Evolutionary conservation across 179 eudicot genomes (phyloP).

Genomic region (Camellia oleifera): DNA sequence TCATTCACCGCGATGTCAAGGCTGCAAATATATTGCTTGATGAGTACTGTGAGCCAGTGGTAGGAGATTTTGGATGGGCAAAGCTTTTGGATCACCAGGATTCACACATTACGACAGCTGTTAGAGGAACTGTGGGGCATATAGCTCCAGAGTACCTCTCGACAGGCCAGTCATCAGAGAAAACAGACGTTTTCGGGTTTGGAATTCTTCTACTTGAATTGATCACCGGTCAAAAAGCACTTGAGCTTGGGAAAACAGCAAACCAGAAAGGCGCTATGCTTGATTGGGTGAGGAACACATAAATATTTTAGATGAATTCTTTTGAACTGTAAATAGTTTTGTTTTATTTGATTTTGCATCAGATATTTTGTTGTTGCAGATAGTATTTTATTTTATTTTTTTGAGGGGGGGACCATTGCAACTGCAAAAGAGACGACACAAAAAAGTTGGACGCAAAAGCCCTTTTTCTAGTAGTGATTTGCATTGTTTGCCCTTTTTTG

Average conservation of each 20-base stretch:
- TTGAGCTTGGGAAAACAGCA: conserved; percentile 84
- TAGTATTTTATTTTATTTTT: no score
- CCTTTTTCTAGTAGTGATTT: no score
- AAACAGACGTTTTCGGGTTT: conserved; percentile 87
- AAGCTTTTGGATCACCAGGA: conserved; percentile 79
- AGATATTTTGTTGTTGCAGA: no score
- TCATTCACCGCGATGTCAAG: conserved; percentile 87
- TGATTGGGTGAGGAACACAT: conserved; percentile 59
- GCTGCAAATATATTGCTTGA: conserved; percentile 89
- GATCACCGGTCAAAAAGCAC: conserved; percentile 82
- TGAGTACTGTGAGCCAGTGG: conserved; percentile 71
- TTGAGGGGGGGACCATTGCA: no score
- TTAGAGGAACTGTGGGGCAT: conserved; percentile 88
- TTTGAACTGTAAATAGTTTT: not conserved
- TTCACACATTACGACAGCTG: conserved; percentile 88
- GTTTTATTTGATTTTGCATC: no score
- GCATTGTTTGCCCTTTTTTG: no score
- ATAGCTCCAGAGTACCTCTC: conserved; percentile 91
- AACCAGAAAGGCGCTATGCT: conserved; percentile 92
- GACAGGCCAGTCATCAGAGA: conserved; percentile 88
- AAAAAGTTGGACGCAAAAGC: no score
- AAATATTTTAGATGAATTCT: not conserved
- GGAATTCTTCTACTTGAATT: conserved; percentile 81
- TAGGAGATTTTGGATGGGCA: conserved; percentile 89
- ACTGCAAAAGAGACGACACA: no score